Evolutionary conservation across 1,284 basidiomycete species (phyloP).

Genomic region (Laetiporus sulphureus): DNA sequence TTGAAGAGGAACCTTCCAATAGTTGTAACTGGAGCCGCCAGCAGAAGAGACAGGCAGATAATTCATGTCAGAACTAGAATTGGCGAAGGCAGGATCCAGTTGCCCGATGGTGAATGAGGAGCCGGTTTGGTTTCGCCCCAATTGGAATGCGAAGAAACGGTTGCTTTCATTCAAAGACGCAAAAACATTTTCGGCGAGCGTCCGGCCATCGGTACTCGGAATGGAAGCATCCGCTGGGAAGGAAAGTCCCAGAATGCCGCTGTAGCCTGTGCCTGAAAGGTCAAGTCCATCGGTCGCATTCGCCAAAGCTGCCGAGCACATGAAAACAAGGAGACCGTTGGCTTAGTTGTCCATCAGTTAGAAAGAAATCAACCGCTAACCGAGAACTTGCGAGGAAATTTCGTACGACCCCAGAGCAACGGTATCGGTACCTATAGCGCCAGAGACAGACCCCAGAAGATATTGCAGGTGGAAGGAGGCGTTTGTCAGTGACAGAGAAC

Average conservation of each 20-base stretch:
- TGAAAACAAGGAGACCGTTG: background rate
- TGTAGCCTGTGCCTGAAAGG: slow-evolving; percentile 41
- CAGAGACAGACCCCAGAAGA: slow-evolving; percentile 40
- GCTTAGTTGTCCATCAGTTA: background rate
- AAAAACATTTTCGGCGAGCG: slow-evolving; percentile 44
- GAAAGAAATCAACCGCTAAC: slow-evolving; percentile 20
- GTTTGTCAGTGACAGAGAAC: slow-evolving; percentile 27
- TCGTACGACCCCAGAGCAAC: slow-evolving; percentile 38
- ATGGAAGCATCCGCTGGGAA: slow-evolving; percentile 47
- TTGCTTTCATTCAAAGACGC: slow-evolving; percentile 30
- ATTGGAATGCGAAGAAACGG: slow-evolving; percentile 46
- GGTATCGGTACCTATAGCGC: slow-evolving; percentile 36
- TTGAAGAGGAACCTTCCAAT: slow-evolving; percentile 50
- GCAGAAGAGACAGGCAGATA: slow-evolving; percentile 38
- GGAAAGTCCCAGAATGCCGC: slow-evolving; percentile 50
- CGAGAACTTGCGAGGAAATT: slow-evolving; percentile 34
- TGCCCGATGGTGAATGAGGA: slow-evolving; percentile 49
- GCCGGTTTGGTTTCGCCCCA: slow-evolving; percentile 31
- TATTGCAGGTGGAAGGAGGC: slow-evolving; percentile 36
- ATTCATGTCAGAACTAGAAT: slow-evolving; percentile 29
- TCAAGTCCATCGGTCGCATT: slow-evolving; percentile 38
- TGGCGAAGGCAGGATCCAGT: slow-evolving; percentile 35
- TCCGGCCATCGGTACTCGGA: slow-evolving; percentile 33
- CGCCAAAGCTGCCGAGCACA: slow-evolving; percentile 34
- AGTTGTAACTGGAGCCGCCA: slow-evolving; percentile 36